Evolutionary conservation across 495 filamentous ascomycete genomes (phyloP).

Genomic region (Platismatia glauca): DNA sequence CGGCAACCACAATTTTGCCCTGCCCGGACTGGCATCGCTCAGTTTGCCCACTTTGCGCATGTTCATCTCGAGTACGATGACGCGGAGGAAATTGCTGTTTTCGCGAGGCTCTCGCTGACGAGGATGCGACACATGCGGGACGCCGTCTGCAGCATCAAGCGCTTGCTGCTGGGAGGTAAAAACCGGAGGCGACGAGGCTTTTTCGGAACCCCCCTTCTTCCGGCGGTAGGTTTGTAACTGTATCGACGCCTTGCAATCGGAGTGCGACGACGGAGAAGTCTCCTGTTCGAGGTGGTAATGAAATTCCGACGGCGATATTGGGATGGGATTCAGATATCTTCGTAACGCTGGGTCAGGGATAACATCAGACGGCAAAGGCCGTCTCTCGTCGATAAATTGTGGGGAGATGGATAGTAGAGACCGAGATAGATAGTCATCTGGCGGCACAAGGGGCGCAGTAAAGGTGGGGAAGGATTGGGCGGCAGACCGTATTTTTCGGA

Average conservation of each 20-base stretch:
- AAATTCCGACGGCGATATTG: slow-evolving; percentile 56
- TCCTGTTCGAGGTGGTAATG: slow-evolving; percentile 45
- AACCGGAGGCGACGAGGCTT: slow-evolving; percentile 24
- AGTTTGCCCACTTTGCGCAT: slow-evolving; percentile 91
- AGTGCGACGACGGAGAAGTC: slow-evolving; percentile 22
- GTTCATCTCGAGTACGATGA: slow-evolving; percentile 93
- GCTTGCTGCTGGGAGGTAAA: slow-evolving; percentile 16
- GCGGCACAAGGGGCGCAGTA: slow-evolving; percentile 50
- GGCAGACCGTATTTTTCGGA: slow-evolving; percentile 77
- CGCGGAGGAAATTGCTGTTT: slow-evolving; percentile 86
- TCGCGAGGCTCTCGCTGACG: slow-evolving; percentile 85
- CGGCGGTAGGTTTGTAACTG: slow-evolving; percentile 75
- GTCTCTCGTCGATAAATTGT: slow-evolving; percentile 78
- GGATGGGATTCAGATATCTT: slow-evolving; percentile 83
- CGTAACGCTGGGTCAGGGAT: slow-evolving; percentile 79
- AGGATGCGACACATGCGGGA: slow-evolving; percentile 26
- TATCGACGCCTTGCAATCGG: slow-evolving; percentile 62
- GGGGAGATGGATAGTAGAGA: slow-evolving; percentile 71
- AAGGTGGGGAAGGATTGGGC: slow-evolving; percentile 77
- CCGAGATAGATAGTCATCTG: slow-evolving; percentile 82
- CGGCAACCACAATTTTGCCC: slow-evolving; percentile 79
- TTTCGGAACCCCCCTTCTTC: slow-evolving; percentile 27
- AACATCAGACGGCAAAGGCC: slow-evolving; percentile 65
- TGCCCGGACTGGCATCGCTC: slow-evolving; percentile 70
- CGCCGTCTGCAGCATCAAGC: slow-evolving; percentile 10